Evolutionary conservation across 1,284 basidiomycete genomes (phyloP).

Genomic region (Boletellus deceptivus): DNA sequence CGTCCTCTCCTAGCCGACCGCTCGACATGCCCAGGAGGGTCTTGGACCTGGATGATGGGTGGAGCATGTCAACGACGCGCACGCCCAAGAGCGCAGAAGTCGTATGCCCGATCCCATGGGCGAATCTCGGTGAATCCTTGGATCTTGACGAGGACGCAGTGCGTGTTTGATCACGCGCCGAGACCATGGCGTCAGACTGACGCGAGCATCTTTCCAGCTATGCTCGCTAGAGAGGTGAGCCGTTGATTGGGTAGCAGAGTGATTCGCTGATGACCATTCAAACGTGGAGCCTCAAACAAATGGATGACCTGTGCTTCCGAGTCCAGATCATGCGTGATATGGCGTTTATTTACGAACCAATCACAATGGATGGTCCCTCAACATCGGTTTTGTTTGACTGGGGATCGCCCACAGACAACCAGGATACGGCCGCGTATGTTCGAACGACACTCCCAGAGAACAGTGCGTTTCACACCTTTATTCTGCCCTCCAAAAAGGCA

Average conservation of each 20-base stretch:
- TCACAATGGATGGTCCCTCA: constrained; percentile 46
- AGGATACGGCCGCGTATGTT: constrained; percentile 36
- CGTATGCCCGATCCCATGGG: constrained; percentile 31
- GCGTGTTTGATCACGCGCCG: constrained; percentile 4
- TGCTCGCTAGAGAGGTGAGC: constrained; percentile 32
- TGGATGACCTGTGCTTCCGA: constrained; percentile 37
- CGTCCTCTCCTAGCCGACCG: constrained; percentile 11
- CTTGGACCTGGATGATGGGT: constrained; percentile 16
- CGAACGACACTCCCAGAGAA: constrained; percentile 16
- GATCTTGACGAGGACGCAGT: constrained; percentile 29
- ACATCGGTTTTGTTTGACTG: constrained; percentile 52
- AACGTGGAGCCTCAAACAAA: constrained; percentile 32
- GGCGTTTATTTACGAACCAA: constrained; percentile 53
- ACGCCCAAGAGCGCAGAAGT: constrained; percentile 29
- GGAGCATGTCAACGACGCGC: constrained; percentile 29
- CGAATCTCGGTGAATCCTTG: constrained; percentile 16
- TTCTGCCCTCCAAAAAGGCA: constrained; percentile 43
- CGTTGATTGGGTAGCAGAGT: not conserved
- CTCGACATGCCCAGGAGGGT: constrained; percentile 7
- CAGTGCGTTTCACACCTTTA: constrained; percentile 45
- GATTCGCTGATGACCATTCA: not conserved
- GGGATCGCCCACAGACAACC: constrained; percentile 38
- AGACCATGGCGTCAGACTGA: not conserved
- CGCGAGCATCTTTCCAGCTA: constrained; percentile 19
- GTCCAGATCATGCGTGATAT: constrained; percentile 37